A percentile compares a stretch with the other conserved stretches of the same genome.
Conservation (phyloP, 371 early-diverging fungal species). For the Mortierella sp. region DNA sequence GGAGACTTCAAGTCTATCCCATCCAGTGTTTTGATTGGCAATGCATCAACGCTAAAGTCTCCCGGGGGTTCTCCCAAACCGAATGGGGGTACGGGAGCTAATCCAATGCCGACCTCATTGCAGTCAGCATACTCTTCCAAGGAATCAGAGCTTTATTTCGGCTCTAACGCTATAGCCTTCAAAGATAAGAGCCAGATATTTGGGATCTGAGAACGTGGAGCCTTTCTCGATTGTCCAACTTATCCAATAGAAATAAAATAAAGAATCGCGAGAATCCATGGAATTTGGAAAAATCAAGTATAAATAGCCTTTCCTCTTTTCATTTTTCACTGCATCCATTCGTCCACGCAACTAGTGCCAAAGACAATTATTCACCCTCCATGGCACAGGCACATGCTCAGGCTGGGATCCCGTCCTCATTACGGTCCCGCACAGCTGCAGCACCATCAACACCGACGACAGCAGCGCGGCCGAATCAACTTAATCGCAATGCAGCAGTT, state of each 20-base stretch:
- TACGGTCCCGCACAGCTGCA: slow-evolving; percentile 10
- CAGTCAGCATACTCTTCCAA: slow-evolving; percentile 7
- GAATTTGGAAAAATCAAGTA: not conserved
- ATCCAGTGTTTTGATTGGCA: slow-evolving; percentile 15
- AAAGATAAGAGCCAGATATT: slow-evolving; percentile 12
- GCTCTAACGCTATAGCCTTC: not conserved
- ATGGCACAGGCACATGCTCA: slow-evolving; percentile 21
- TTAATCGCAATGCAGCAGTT: not conserved
- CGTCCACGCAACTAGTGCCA: not conserved
- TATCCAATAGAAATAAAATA: too few species aligned
- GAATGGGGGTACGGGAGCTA: not conserved
- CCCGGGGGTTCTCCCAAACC: not conserved
- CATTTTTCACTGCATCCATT: slow-evolving; percentile 2
- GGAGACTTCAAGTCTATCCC: slow-evolving; percentile 20
- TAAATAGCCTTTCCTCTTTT: not conserved
- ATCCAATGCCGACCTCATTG: not conserved
- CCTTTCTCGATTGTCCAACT: too few species aligned
- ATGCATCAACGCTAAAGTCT: slow-evolving; percentile 5
- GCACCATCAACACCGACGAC: slow-evolving; percentile 1
- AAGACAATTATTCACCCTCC: not conserved
- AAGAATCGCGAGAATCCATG: too few species aligned
- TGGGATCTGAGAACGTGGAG: too few species aligned
- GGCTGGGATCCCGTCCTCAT: slow-evolving; percentile 12
- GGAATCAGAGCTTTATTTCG: slow-evolving; percentile 17
- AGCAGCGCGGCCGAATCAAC: slow-evolving; percentile 1